phyloP scores from a whole-genome alignment of 2,329 filamentous ascomycete genomes.

The Penicillium italicum region DNA sequence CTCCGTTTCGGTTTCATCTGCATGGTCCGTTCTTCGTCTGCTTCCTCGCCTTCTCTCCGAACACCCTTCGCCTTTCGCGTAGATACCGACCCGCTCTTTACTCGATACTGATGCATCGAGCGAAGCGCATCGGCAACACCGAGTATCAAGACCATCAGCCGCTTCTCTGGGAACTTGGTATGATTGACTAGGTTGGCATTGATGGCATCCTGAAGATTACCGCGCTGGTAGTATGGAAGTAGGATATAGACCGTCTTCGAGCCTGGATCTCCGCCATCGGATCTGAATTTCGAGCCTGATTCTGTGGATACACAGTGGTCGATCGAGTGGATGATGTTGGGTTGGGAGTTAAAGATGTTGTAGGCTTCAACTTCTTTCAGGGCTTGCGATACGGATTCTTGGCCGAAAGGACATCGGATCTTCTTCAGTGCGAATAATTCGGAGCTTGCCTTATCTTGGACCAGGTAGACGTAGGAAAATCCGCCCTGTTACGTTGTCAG shows the following conservation, averaged over 20 bases:
- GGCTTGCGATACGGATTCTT: conserved; percentile 90
- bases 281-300: conserved; percentile 52
- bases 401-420: conserved; percentile 95
- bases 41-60: conserved; percentile 53
- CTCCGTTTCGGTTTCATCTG: conserved; percentile 40
- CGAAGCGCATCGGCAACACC: conserved; percentile 85
- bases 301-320: conserved; percentile 81
- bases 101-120: conserved; percentile 85
- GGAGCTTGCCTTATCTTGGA: conserved; percentile 80
- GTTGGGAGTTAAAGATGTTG: conserved; percentile 75
- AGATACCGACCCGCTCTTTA: conserved; percentile 54
- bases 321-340: conserved; percentile 80
- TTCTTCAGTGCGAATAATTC: conserved; percentile 95
- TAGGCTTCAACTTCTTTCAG: conserved; percentile 98
- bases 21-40: conserved; percentile 46
- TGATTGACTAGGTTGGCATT: conserved; percentile 98
- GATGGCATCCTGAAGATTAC: conserved; percentile 96
- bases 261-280: conserved; percentile 57
- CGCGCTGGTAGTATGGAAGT: conserved; percentile 88
- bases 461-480: conserved; percentile 98
- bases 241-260: conserved; percentile 96
- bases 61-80: conserved; percentile 55
- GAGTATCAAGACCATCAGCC: conserved; percentile 83
- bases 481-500: conserved; percentile 61
- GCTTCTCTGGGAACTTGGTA: conserved; percentile 79